Base-by-base conservation (phyloP, 345 rosid genomes). In the Anacardium occidentale region DNA sequence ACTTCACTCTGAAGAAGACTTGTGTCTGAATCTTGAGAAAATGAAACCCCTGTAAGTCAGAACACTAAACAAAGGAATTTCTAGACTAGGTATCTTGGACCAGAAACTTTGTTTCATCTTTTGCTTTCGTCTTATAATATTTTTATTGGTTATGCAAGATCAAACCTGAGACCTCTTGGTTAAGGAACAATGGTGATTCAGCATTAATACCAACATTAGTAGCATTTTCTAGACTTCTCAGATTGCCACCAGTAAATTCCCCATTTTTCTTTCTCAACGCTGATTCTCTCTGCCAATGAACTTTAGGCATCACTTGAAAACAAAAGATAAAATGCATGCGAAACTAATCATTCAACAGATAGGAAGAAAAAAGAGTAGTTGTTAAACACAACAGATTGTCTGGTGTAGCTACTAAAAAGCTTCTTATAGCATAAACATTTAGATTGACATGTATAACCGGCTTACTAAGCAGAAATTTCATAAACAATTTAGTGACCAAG, bases 251-350 rank as follows among this genome's bases (percentile, higher is more conserved):
- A 44, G 71, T 40, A 52, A 86, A 89, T 78, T 89, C 87, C 2
- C 79, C 87, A 8, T 79, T 87, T 73, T 92, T 94, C 91, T 83
- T 94, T 76, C 68, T 79, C 81, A 90, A 65, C 64, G 97, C 98
- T 2, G 91, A 78, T 80, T 90, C 88, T 84, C 98, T 90, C 98
- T 94, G 83, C 73, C 83, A 73, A 76, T 5, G 48, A 68, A 32
- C 64, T 42, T 54, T 58, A 77, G 59, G 42, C 71, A 68, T 77
- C 40, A 70, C 44, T 66, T 32, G 5, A 25, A 42, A 54, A 73
- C 26, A 65, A 22, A n/a, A 15, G 15, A 40, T 11, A 18, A 58
- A 57, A 45, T 51, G 52, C 50, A 10, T 37, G 2, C 32, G 17
- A 47, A 18, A 29, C 21, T 40, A 37, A 70, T 53, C 58, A 75